These are phyloP conservation scores for Plasmopara viticola DNA, from an alignment of 352 stramenopile species.

Conservation along the genomic window DNA sequence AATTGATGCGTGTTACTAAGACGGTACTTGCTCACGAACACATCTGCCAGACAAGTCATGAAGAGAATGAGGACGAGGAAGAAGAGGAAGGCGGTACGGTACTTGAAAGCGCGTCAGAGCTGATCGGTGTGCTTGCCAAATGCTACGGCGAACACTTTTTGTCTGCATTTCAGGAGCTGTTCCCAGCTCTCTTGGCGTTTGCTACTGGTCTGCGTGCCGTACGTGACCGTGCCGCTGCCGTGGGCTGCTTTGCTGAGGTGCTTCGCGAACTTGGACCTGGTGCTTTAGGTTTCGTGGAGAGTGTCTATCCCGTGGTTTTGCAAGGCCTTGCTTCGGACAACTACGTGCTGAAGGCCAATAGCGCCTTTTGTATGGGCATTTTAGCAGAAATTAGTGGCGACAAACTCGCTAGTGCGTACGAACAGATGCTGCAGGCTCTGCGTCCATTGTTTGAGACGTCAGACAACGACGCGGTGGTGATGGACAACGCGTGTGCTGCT, in stretches of 20 bases:
- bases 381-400: slow-evolving; percentile 80
- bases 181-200: slow-evolving; percentile 88
- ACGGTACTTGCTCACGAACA: slow-evolving; percentile 87
- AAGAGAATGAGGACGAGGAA: slow-evolving; percentile 89
- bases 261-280: slow-evolving; percentile 85
- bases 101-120: slow-evolving; percentile 90
- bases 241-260: slow-evolving; percentile 94
- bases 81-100: slow-evolving; percentile 92
- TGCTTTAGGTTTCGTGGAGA: slow-evolving; percentile 77
- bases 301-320: slow-evolving; percentile 89
- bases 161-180: slow-evolving; percentile 86
- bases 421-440: slow-evolving; percentile 88
- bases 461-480: slow-evolving; percentile 81
- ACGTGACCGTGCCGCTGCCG: slow-evolving; percentile 89
- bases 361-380: slow-evolving; percentile 92
- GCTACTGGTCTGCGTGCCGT: slow-evolving; percentile 85
- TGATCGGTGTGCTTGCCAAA: slow-evolving; percentile 90
- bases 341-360: slow-evolving; percentile 92
- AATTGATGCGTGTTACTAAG: slow-evolving; percentile 81
- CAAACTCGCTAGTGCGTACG: slow-evolving; percentile 80
- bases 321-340: slow-evolving; percentile 88
- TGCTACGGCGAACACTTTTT: slow-evolving; percentile 92
- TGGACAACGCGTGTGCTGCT: slow-evolving; percentile 91
- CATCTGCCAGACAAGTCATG: slow-evolving; percentile 83
- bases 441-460: slow-evolving; percentile 87